phyloP scores from a whole-genome alignment of 148 eudicot species.

The Rheum nobile region DNA sequence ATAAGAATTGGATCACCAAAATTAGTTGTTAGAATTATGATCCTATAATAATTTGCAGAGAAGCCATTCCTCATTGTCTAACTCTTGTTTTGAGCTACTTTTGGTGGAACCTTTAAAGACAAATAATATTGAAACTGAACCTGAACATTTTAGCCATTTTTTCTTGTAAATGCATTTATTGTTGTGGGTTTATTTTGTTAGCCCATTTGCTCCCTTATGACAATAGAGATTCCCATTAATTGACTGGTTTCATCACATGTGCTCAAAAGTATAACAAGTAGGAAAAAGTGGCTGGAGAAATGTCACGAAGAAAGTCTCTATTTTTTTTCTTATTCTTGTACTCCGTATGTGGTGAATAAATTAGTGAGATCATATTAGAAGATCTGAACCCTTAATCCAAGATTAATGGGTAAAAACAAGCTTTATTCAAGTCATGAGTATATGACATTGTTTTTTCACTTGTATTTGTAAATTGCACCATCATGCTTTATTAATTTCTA shows the following conservation, averaged over 20 bases:
- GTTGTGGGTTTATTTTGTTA: constrained; percentile 6
- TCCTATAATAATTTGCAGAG: not conserved
- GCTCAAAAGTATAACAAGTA: not conserved
- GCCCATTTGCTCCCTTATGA: constrained; percentile 1
- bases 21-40: not conserved
- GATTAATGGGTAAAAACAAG: not conserved
- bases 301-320: not conserved
- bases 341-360: too few relatives aligned
- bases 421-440: not conserved
- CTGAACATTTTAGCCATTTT: not conserved
- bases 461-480: not conserved
- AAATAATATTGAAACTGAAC: not conserved
- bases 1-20: not conserved
- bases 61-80: not conserved
- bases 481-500: not conserved
- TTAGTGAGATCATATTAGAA: not conserved
- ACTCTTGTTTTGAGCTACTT: not conserved
- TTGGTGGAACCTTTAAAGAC: not conserved
- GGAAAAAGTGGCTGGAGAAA: not conserved
- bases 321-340: not conserved
- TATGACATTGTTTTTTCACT: not conserved
- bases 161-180: not conserved
- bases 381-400: not conserved
- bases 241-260: not conserved
- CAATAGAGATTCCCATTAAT: not conserved